phyloP scores from a whole-genome alignment of 2,329 filamentous ascomycete genomes.

The Exophiala dermatitidis region DNA sequence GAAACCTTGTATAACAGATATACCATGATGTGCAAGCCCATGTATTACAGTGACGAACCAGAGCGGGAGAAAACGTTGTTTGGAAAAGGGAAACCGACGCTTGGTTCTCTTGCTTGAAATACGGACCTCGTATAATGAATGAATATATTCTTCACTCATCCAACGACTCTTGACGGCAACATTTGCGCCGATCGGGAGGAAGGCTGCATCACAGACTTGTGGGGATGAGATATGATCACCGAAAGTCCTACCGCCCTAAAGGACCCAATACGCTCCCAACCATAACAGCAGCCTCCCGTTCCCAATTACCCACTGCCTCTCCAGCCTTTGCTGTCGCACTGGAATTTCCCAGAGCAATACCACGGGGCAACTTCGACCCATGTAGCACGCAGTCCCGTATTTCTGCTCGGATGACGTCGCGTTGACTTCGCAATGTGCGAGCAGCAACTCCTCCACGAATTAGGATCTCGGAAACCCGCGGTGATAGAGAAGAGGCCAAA shows the following conservation, averaged over 20 bases:
- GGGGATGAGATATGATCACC: background rate
- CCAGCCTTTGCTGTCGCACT: slow-evolving; percentile 39
- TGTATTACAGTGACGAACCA: background rate
- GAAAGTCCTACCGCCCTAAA: slow-evolving; percentile 30
- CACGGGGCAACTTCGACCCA: slow-evolving; percentile 63
- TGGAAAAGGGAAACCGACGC: background rate
- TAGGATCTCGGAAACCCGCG: slow-evolving; percentile 76
- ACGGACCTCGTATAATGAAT: background rate
- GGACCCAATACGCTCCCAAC: slow-evolving; percentile 69
- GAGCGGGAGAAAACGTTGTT: background rate
- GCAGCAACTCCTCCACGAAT: slow-evolving; percentile 75
- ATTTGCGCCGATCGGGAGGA: background rate
- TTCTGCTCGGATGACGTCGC: slow-evolving; percentile 64
- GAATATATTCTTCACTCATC: slow-evolving; percentile 10
- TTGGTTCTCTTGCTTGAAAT: background rate
- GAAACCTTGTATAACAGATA: background rate
- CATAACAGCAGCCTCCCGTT: slow-evolving; percentile 92
- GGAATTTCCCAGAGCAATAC: slow-evolving; percentile 36
- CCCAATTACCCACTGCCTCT: slow-evolving; percentile 58
- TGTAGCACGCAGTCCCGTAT: slow-evolving; percentile 75
- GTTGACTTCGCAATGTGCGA: slow-evolving; percentile 69
- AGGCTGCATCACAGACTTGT: background rate
- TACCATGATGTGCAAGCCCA: background rate
- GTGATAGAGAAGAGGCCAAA: slow-evolving; percentile 67
- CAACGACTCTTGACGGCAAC: background rate